These are phyloP conservation scores for Berberis vulgaris DNA, from an alignment of 164 flowering plant species.

Conservation along the genomic window DNA sequence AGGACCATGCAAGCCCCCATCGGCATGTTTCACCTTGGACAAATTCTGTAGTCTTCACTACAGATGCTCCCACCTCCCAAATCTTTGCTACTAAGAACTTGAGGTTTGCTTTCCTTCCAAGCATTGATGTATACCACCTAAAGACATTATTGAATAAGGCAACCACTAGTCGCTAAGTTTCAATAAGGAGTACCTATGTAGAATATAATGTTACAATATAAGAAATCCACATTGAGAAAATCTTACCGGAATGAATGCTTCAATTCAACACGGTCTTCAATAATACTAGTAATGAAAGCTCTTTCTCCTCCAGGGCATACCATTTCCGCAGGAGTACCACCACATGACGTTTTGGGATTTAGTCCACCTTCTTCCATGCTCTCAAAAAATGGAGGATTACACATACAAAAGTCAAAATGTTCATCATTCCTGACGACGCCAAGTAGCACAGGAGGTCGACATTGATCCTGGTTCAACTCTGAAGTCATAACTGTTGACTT, in stretches of 20 bases:
- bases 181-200: background rate
- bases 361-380: conserved; percentile 76
- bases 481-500: conserved; percentile 6
- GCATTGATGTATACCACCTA: conserved; percentile 96
- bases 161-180: background rate
- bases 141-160: conserved; percentile 5
- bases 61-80: conserved; percentile 60
- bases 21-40: conserved; percentile 89
- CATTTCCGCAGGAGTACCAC: conserved; percentile 90
- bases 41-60: conserved; percentile 91
- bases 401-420: conserved; percentile 92
- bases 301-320: conserved; percentile 88
- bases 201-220: background rate
- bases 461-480: conserved; percentile 20
- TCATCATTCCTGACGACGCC: conserved; percentile 74
- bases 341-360: conserved; percentile 95
- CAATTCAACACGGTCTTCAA: conserved; percentile 68
- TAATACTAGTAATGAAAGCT: conserved; percentile 73
- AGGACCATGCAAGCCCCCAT: conserved; percentile 99
- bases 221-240: background rate
- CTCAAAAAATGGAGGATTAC: conserved; percentile 97
- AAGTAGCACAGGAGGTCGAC: conserved; percentile 49
- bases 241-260: conserved; percentile 68
- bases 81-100: conserved; percentile 58
- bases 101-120: conserved; percentile 77